Conservation (phyloP, 257 asterid species). For the Gardenia jasminoides region DNA sequence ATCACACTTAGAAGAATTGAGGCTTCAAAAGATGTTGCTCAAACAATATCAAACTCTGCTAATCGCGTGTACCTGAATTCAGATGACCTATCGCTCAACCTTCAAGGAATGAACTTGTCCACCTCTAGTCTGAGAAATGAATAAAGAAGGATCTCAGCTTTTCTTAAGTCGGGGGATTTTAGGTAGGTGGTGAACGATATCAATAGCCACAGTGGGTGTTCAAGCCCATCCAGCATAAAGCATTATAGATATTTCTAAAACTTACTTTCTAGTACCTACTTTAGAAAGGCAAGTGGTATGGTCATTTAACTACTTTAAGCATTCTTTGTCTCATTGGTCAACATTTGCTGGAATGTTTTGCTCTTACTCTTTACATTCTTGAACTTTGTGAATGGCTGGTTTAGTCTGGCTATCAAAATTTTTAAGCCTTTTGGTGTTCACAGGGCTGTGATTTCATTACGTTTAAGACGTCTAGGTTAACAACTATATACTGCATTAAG, state of each 20-base stretch:
- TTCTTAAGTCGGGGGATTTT: background rate
- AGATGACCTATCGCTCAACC: constrained; percentile 46
- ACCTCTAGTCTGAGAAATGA: background rate
- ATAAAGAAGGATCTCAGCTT: background rate
- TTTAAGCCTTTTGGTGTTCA: background rate
- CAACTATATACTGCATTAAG: background rate
- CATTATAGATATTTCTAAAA: background rate
- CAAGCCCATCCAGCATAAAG: background rate
- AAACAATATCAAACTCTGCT: constrained; percentile 29
- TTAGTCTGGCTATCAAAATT: background rate
- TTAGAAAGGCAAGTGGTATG: background rate
- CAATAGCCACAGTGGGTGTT: background rate
- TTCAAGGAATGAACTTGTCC: constrained; percentile 24
- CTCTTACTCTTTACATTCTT: background rate
- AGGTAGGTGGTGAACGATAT: too few relatives aligned
- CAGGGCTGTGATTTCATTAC: too few relatives aligned
- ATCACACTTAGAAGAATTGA: constrained; percentile 49
- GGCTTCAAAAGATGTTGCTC: constrained; percentile 54
- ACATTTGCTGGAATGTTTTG: background rate
- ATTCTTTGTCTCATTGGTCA: background rate
- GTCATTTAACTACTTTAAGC: background rate
- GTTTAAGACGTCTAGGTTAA: background rate
- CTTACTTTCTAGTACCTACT: background rate
- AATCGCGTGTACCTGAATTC: constrained; percentile 52
- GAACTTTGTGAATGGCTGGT: background rate